Evolutionary conservation across 768 basidiomycete species (phyloP).

Genomic region (Boletellus sp.): DNA sequence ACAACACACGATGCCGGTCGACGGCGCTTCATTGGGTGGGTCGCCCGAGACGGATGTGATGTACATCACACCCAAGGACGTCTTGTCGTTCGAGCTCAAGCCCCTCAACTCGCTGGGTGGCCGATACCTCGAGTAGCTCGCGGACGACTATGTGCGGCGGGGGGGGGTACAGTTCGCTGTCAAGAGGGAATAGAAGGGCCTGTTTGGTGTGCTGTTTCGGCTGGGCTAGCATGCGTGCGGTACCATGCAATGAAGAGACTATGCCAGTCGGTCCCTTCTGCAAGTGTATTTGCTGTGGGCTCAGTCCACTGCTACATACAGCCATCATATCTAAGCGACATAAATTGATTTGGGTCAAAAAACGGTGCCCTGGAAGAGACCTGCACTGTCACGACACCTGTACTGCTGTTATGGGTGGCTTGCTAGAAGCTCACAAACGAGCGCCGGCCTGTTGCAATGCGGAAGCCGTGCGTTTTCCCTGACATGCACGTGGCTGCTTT

Average conservation of each 20-base stretch:
- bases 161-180: conserved; percentile 39
- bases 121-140: conserved; percentile 77
- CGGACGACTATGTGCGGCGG: conserved; percentile 62
- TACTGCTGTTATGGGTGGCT: no score
- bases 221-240: conserved; percentile 27
- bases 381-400: no score
- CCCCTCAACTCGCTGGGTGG: conserved; percentile 68
- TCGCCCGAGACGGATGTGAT: conserved; percentile 27
- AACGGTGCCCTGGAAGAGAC: no score
- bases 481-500: no score
- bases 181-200: conserved; percentile 45
- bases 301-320: no score
- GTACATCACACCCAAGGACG: conserved; percentile 58
- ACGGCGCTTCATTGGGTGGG: not conserved
- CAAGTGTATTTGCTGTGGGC: not conserved
- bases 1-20: not conserved
- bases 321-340: no score
- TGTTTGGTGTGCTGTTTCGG: conserved; percentile 43
- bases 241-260: no score
- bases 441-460: no score
- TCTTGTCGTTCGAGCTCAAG: conserved; percentile 67
- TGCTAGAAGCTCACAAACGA: no score
- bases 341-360: no score
- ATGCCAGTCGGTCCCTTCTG: no score
- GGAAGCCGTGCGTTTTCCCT: no score